Evolutionary conservation across 116 monocot genomes (phyloP), one percentile per base, ranked within the genome.

Genomic region (Dioscorea cayenensis): DNA sequence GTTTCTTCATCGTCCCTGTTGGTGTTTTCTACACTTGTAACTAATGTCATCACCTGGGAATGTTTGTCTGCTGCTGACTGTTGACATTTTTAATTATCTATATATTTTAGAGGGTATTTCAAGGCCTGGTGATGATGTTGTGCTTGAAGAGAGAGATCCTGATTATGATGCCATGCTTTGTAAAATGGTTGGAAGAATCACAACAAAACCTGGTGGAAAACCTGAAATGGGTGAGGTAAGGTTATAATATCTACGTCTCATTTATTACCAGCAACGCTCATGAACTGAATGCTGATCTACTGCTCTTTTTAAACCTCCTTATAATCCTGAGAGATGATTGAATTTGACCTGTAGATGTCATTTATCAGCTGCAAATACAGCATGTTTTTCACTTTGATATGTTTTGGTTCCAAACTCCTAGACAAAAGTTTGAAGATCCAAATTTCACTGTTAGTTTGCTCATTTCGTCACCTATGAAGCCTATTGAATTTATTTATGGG

Each of bases 141-240:
- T 83, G 48, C 83, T 92, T 51, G 87, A 92, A 78, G 88, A 96
- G 76, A 82, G 90, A 21, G 88, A 92, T 72, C 90, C 84, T 64
- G 75, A 37, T 48, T 96, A 86, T 75, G 88, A 96, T 80, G 84
- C 73, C 38, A 88, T 96, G 93, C 93, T 96, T 63, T 67, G 63
- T 32, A 82, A 90, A 66, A 96, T 96, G 96, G 81, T 82, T 64
- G 96, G 96, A 17, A 87, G 76, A 80, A 90, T 96, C 71, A 84
- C 77, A 51, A 67, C 92, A 69, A 92, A 86, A 64, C 86, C 82
- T 60, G 90, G 86, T 70, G 96, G 93, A 25, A 92, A 83, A 79
- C 85, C 64, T 73, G 96, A 90, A 82, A 96, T 90, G 93, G 93
- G 92, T 66, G 93, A 96, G 90, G 95, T 95, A 68, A 77, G 86